Base-by-base conservation (phyloP, 345 rosid genomes). In the Microcos paniculata region DNA sequence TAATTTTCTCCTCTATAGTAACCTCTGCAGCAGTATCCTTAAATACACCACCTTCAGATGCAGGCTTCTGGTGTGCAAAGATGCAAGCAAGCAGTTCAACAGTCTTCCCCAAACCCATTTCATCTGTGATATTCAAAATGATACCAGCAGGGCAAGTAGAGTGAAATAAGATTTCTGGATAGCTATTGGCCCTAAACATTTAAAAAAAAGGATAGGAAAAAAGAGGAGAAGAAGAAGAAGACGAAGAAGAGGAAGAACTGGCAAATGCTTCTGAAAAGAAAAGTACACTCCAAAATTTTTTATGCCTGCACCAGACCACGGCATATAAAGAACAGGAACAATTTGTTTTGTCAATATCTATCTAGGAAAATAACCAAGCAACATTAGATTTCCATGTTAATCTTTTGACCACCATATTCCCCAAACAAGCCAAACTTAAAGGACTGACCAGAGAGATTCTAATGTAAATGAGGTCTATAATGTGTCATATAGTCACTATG, bases 91-190 rank as follows among this genome's bases (percentile, higher is more conserved):
- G 97, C 75, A 95, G 84, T 77, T 95, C 99, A 78, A 95, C 93
- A 14, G 99, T 95, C 85, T 95, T 95, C 21, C 99, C 98, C 86
- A 95, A 82, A 55, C 99, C 99, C 99, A 95, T 95, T 87, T 95
- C 99, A 88, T 95, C 99, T 93, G 93, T 71, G 38, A 56, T 49
- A 76, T 77, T 69, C 81, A 62, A 48, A 76, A 77, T 76, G 75
- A 80, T 67, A 82, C 72, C 71, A 12, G 24, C 53, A 72, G 70
- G 61, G 76, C 73, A 82, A 69, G 55, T 31, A 68, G 55, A 73
- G 45, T 33, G 33, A 53, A 9, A 56, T 71, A 64, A 80, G 72
- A 61, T 40, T 31, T 48, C 49, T 67, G 51, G 18, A 43, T 24
- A 49, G 19, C 45, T 49, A 26, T n/a, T 23, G 74, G 15, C 33